phyloP scores from a whole-genome alignment of 768 basidiomycete genomes.

The Tulasnella sp. region DNA sequence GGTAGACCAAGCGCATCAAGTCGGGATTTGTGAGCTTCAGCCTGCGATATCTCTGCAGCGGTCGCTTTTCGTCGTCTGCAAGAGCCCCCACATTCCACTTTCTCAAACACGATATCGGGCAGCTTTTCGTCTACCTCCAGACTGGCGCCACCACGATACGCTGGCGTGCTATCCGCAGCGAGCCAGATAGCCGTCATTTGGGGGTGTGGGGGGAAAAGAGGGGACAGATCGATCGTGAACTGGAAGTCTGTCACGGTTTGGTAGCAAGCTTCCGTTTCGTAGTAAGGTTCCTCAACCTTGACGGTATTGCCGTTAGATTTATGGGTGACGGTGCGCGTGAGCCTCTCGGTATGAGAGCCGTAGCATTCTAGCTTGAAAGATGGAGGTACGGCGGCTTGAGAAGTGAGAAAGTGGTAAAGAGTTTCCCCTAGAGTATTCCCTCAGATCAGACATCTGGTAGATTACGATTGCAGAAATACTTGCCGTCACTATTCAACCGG shows the following conservation, averaged over 20 bases:
- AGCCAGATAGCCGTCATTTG: slow-evolving; percentile 42
- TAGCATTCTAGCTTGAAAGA: slow-evolving; percentile 35
- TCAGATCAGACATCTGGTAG: neutral
- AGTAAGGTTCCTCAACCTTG: slow-evolving; percentile 36
- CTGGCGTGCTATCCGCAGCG: slow-evolving; percentile 47
- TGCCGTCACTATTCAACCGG: slow-evolving; percentile 54
- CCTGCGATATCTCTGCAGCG: slow-evolving; percentile 25
- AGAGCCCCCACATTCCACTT: slow-evolving; percentile 8
- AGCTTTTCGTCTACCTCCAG: slow-evolving; percentile 37
- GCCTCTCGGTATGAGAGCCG: slow-evolving; percentile 46
- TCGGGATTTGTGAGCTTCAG: neutral
- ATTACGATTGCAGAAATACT: slow-evolving; percentile 8
- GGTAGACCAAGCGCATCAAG: slow-evolving; percentile 27
- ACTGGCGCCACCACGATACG: slow-evolving; percentile 51
- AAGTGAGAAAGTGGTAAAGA: slow-evolving; percentile 58
- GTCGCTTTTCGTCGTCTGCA: slow-evolving; percentile 27
- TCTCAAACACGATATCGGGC: slow-evolving; percentile 17
- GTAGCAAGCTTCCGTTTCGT: no score
- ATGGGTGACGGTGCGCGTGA: slow-evolving; percentile 33
- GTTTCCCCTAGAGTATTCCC: slow-evolving; percentile 40
- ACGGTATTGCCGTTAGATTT: neutral
- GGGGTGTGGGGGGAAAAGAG: slow-evolving; percentile 26
- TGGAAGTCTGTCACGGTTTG: slow-evolving; percentile 57
- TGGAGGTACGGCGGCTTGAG: slow-evolving; percentile 39
- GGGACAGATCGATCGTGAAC: slow-evolving; percentile 47